Base-by-base conservation (phyloP, 2,329 filamentous ascomycete genomes). In the Botryosphaeria dothidea region DNA sequence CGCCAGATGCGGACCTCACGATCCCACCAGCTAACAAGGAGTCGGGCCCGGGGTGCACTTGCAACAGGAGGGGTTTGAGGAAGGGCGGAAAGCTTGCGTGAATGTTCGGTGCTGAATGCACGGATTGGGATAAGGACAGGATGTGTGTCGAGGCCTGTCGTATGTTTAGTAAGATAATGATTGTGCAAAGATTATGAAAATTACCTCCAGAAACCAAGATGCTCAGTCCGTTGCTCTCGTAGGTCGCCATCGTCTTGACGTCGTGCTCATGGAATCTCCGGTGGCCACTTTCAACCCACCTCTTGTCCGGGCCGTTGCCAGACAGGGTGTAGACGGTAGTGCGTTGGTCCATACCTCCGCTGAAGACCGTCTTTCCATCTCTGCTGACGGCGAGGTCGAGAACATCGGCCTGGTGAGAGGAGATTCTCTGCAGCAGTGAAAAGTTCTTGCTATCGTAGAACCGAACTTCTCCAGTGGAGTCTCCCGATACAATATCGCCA, bases 401-500 rank as follows among this genome's bases (percentile, higher is more conserved):
- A 4, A 97, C 90, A 78, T 99, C 95, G 49, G 94, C 92, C 69
- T 92, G 89, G 74, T 99, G 95, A 27, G 90, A 89, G 72, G 93
- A 89, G 63, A 99, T 87, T 58, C 93, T 86, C 74, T 99, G 95
- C 38, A 88, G 85, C 71, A 97, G 88, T 4, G 93, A 93, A 76
- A 94, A 97, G 62, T 92, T 96, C 79, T 91, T 93, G 64, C 92
- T 92, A 74, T 96, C 92, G 90, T 93, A 99, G 74, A 98, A 92
- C 69, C 92, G 89, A 45, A 99, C 85, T 75, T 98, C 93, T 34
- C 95, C 95, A 4, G 93, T 93, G 3, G 95, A 98, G 76, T 99
- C 95, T 58, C 92, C 95, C 1, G 93, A 97, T 13, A 98, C 89
- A 67, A 99, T 95, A 69, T 95, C 92, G 57, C 93, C 93, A 72